Evolutionary conservation across 495 filamentous ascomycete species (phyloP).

Genomic region (Talaromyces adpressus): DNA sequence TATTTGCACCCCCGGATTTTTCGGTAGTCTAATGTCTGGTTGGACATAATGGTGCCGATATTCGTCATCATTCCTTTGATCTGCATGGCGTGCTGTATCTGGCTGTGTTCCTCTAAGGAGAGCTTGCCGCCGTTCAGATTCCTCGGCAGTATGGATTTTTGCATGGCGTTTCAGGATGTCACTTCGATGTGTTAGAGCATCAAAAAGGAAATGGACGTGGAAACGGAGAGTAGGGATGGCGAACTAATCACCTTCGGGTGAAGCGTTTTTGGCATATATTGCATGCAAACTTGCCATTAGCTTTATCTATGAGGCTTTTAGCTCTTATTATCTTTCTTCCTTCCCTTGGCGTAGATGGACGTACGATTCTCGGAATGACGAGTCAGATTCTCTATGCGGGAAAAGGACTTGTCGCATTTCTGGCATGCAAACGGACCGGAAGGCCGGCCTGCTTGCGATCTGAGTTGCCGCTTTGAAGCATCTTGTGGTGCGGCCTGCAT

Average conservation of each 20-base stretch:
- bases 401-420: conserved; percentile 6
- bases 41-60: not conserved
- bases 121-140: not conserved
- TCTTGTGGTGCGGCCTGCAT: conserved; percentile 1
- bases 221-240: not conserved
- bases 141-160: not conserved
- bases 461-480: conserved; percentile 1
- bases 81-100: not conserved
- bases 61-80: not conserved
- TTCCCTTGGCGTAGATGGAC: not conserved
- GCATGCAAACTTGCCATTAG: conserved; percentile 5
- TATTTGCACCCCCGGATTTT: not conserved
- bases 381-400: conserved; percentile 10
- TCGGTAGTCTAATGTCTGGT: not conserved
- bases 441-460: not conserved
- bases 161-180: not conserved
- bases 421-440: conserved; percentile 1
- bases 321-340: not conserved
- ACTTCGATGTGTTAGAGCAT: not conserved
- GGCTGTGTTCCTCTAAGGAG: not conserved
- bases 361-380: not conserved
- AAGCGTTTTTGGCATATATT: conserved; percentile 5
- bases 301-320: conserved; percentile 5
- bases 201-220: not conserved
- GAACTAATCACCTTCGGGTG: not conserved